Evolutionary conservation across 1,284 basidiomycete genomes (phyloP), one percentile per base, ranked within the genome.

Genomic region (Hymenochaete sp.): DNA sequence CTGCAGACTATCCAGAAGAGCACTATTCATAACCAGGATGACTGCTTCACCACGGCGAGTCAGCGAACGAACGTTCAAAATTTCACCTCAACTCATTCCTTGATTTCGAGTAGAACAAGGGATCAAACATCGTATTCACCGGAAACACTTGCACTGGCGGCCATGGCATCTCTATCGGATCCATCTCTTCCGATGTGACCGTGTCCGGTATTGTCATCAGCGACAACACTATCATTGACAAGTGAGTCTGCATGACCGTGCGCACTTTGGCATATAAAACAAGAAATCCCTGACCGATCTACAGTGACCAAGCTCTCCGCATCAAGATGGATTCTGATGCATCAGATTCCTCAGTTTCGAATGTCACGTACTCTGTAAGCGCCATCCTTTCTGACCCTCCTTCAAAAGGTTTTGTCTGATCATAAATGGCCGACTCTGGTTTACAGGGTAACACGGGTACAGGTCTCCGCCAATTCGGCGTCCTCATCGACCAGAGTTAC

Each of bases 1-100:
- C 25, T 36, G 18, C 24, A 48, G 40, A 24, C 28, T 13, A 37
- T 24, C 22, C 32, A 50, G 43, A 38, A 50, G 3, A 46, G 64
- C 31, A 31, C 18, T 1, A 62, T 64, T 10, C 35, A 50, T 25
- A 65, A 65, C 28, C 64, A 65, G 65, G 78, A 82, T 48, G 77
- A 82, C 54, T 81, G 79, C 51, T 57, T 81, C 27, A 75, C 79
- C 7, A 74, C 81, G n/a, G n/a, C n/a, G n/a, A n/a, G n/a, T n/a
- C n/a, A n/a, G n/a, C n/a, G n/a, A n/a, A n/a, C n/a, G n/a, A n/a
- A n/a, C n/a, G n/a, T n/a, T n/a, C n/a, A n/a, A n/a, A n/a, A n/a
- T n/a, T n/a, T n/a, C n/a, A n/a, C n/a, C n/a, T n/a, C n/a, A n/a
- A n/a, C n/a, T n/a, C n/a, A n/a, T n/a, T n/a, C n/a, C n/a, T n/a